A percentile compares a stretch with the other conserved stretches of the same genome.
phyloP scores from a whole-genome alignment of 352 stramenopile species.

The Pythium dissimile region DNA sequence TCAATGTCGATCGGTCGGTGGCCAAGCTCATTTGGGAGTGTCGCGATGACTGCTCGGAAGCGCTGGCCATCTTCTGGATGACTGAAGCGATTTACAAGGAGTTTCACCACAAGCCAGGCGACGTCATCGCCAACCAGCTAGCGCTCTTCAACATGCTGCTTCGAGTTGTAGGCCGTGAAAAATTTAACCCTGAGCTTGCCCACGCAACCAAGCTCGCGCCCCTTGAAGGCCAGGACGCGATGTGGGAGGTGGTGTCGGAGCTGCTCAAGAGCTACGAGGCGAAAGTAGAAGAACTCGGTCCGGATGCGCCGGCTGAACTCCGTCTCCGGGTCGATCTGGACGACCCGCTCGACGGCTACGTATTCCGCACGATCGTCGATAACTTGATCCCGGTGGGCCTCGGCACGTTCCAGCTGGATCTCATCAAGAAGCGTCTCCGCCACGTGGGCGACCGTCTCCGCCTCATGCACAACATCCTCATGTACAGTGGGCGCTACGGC shows the following conservation, averaged over 20 bases:
- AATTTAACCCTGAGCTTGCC: conserved; percentile 70
- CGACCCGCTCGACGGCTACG: conserved; percentile 79
- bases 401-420: conserved; percentile 78
- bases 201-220: conserved; percentile 54
- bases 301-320: conserved; percentile 61
- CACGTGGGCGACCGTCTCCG: conserved; percentile 82
- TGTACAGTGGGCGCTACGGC: conserved; percentile 82
- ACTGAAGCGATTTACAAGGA: conserved; percentile 72
- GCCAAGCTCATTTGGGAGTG: conserved; percentile 84
- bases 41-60: conserved; percentile 74
- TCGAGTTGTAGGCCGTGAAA: conserved; percentile 73
- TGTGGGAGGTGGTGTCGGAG: conserved; percentile 62
- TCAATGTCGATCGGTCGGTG: conserved; percentile 67
- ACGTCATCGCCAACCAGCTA: conserved; percentile 78
- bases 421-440: conserved; percentile 88
- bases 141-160: conserved; percentile 86
- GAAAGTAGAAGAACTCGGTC: conserved; percentile 67
- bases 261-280: conserved; percentile 70
- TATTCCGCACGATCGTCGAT: conserved; percentile 86
- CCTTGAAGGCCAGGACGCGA: conserved; percentile 68
- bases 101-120: conserved; percentile 84
- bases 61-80: conserved; percentile 79
- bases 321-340: conserved; percentile 64
- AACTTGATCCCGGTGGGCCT: conserved; percentile 80
- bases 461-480: conserved; percentile 89